Conservation (phyloP, 352 stramenopile species). For the Stephanocyclus meneghinianus region DNA sequence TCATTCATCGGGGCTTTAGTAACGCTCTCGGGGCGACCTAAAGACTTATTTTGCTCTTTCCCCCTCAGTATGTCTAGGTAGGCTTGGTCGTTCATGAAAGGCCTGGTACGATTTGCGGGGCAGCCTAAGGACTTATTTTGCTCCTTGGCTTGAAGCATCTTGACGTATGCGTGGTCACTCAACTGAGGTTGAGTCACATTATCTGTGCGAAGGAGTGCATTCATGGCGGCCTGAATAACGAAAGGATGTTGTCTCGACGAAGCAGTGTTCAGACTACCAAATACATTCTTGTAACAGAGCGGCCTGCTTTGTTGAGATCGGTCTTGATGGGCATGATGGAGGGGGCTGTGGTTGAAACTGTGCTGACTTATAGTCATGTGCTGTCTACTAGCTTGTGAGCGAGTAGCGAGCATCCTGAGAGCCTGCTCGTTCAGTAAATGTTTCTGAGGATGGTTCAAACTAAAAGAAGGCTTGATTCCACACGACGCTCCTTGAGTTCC, state of each 20-base stretch:
- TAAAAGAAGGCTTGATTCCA: neutral
- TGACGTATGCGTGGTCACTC: neutral
- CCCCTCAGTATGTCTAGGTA: neutral
- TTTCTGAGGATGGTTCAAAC: neutral
- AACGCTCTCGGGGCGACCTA: too few species aligned
- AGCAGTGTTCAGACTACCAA: slow-evolving; percentile 14
- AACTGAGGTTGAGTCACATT: neutral
- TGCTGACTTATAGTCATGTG: neutral
- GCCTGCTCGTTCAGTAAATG: slow-evolving; percentile 7
- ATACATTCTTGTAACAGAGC: neutral
- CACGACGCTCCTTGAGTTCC: neutral
- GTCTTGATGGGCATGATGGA: neutral
- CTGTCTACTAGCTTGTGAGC: neutral
- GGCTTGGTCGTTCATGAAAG: neutral
- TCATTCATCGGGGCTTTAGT: neutral
- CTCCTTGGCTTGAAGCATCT: neutral
- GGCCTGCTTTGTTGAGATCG: neutral
- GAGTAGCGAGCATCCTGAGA: neutral
- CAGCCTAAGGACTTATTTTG: neutral
- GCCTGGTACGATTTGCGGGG: neutral
- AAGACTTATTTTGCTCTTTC: neutral
- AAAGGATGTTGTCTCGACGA: slow-evolving; percentile 13
- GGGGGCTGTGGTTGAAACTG: neutral
- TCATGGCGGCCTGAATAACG: slow-evolving; percentile 20
- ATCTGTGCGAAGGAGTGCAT: slow-evolving; percentile 11